phyloP scores from a whole-genome alignment of 441 rosid genomes.

The Cnidoscolus chayamansa region DNA sequence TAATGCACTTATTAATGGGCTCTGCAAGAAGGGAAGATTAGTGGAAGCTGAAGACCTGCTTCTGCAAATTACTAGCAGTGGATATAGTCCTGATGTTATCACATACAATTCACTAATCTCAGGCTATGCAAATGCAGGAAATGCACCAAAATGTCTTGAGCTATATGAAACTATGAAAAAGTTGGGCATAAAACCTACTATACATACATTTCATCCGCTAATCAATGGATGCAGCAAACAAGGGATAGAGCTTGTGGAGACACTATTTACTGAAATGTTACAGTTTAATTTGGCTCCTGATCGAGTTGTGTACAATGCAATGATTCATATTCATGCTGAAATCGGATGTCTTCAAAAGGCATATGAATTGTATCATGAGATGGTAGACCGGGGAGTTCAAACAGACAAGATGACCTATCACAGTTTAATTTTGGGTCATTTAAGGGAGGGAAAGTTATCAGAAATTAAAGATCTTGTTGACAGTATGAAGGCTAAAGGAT shows the following conservation, averaged over 20 bases:
- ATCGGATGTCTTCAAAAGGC: conserved; percentile 51
- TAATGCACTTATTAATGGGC: conserved; percentile 61
- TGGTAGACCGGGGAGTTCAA: conserved; percentile 45
- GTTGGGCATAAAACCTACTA: conserved; percentile 49
- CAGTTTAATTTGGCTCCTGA: conserved; percentile 51
- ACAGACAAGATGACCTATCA: conserved; percentile 61
- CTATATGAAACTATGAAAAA: conserved; percentile 62
- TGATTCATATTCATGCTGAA: conserved; percentile 50
- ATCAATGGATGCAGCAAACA: conserved; percentile 49
- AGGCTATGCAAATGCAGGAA: conserved; percentile 53
- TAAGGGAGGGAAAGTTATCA: conserved; percentile 41
- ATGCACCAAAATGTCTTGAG: conserved; percentile 47
- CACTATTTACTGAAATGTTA: conserved; percentile 50
- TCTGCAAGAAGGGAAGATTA: conserved; percentile 49
- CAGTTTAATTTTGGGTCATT: conserved; percentile 54
- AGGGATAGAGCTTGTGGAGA: conserved; percentile 42
- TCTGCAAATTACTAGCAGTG: conserved; percentile 39
- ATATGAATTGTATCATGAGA: conserved; percentile 41
- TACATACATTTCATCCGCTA: conserved; percentile 55
- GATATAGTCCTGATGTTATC: conserved; percentile 56
- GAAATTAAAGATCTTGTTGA: conserved; percentile 41
- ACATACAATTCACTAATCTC: conserved; percentile 71
- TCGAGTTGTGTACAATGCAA: conserved; percentile 43
- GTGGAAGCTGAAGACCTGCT: conserved; percentile 63
- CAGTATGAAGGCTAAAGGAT: conserved; percentile 50